Percentiles rank a stretch among this genome's conserved stretches.
phyloP scores from a whole-genome alignment of 768 basidiomycete genomes.

The Phaeotremella skinneri region DNA sequence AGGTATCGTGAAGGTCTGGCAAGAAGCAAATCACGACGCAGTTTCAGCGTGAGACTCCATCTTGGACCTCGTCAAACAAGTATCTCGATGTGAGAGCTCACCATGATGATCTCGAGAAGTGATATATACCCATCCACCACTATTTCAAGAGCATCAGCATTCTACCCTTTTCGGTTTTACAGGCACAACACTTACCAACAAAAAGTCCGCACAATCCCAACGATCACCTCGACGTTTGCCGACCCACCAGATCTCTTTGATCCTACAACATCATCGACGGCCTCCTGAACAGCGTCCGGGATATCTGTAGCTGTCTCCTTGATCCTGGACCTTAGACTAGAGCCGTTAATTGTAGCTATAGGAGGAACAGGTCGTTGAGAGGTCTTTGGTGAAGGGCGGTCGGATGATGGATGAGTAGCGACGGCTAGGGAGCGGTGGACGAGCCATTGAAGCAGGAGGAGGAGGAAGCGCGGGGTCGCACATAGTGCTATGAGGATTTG shows the following conservation, averaged over 20 bases:
- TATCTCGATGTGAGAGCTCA: conserved; percentile 4
- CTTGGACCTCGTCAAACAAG: background rate
- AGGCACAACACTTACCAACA: conserved; percentile 56
- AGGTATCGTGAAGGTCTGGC: conserved; percentile 70
- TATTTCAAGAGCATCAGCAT: conserved; percentile 14
- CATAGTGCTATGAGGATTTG: conserved; percentile 84
- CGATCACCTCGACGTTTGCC: conserved; percentile 59
- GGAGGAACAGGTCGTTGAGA: background rate
- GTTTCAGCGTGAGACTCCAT: background rate
- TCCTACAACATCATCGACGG: conserved; percentile 5
- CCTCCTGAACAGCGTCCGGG: conserved; percentile 2
- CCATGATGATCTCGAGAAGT: conserved; percentile 73
- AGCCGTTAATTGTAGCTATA: background rate
- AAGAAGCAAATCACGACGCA: background rate
- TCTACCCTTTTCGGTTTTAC: background rate
- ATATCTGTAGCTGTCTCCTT: background rate
- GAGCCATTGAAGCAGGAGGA: conserved; percentile 48
- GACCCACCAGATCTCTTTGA: conserved; percentile 11
- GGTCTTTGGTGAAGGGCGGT: background rate
- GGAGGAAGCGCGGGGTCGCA: conserved; percentile 67
- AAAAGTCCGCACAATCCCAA: conserved; percentile 70
- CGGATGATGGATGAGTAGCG: background rate
- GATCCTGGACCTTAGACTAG: background rate
- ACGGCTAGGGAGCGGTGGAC: conserved; percentile 25
- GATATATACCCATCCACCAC: conserved; percentile 87